Conservation (phyloP, 2,329 filamentous ascomycete genomes). For the Aspergillus sp. region DNA sequence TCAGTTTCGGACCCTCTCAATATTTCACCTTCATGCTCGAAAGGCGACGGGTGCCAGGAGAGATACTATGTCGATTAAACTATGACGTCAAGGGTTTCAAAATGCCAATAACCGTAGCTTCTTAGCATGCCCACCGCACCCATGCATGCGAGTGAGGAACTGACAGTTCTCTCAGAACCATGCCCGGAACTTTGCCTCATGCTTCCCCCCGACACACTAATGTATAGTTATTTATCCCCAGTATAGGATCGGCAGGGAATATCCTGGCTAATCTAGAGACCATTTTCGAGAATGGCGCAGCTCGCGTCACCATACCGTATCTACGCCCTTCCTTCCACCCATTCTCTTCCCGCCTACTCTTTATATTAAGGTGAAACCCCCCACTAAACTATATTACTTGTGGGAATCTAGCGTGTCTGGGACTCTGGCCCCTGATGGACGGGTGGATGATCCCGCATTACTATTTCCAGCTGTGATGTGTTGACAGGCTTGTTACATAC, state of each 20-base stretch:
- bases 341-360: background rate
- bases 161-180: slow-evolving; percentile 6
- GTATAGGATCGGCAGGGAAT: slow-evolving; percentile 16
- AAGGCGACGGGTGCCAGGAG: background rate
- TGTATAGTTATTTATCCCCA: slow-evolving; percentile 17
- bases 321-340: background rate
- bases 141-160: slow-evolving; percentile 6
- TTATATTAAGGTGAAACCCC: background rate
- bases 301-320: background rate
- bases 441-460: background rate
- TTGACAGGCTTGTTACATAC: background rate
- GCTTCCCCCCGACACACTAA: slow-evolving; percentile 38
- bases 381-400: background rate
- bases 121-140: background rate
- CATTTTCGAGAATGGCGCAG: slow-evolving; percentile 16
- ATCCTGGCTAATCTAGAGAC: slow-evolving; percentile 15
- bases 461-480: background rate
- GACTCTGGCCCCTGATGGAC: background rate
- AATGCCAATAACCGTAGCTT: background rate
- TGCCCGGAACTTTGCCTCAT: slow-evolving; percentile 25
- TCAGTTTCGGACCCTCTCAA: background rate
- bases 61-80: background rate
- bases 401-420: background rate
- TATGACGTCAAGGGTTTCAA: slow-evolving; percentile 8
- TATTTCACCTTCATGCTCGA: background rate